Evolutionary conservation across 2,329 filamentous ascomycete genomes (phyloP).

Genomic region (Myrmaecium sp.): DNA sequence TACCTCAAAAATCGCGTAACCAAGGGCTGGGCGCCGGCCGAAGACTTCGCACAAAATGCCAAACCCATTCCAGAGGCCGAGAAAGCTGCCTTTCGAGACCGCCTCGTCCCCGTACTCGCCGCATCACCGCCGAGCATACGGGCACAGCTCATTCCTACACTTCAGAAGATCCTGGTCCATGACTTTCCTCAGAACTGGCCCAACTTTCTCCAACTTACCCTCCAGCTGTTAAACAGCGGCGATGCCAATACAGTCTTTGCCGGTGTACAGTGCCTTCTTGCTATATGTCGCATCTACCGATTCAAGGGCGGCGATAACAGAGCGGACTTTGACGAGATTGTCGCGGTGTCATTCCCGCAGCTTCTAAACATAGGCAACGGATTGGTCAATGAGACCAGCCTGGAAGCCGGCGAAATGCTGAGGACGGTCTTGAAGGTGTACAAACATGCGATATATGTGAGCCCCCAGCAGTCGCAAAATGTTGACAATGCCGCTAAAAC

Average conservation of each 20-base stretch:
- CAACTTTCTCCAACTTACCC: constrained; percentile 79
- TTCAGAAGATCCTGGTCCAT: constrained; percentile 89
- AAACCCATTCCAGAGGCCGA: constrained; percentile 73
- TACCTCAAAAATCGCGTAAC: constrained; percentile 97
- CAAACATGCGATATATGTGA: constrained; percentile 93
- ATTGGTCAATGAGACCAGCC: constrained; percentile 74
- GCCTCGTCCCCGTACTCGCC: constrained; percentile 77
- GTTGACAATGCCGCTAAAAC: constrained; percentile 11
- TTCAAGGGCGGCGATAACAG: constrained; percentile 78
- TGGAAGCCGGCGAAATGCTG: constrained; percentile 94
- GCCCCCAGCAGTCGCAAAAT: constrained; percentile 16
- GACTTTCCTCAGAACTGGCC: constrained; percentile 95
- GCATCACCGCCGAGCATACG: constrained; percentile 65
- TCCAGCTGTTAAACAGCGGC: constrained; percentile 74
- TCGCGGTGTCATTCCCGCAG: constrained; percentile 78
- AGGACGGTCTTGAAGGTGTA: constrained; percentile 90
- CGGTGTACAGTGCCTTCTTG: constrained; percentile 81
- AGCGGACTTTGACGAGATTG: constrained; percentile 83
- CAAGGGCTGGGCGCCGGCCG: constrained; percentile 69
- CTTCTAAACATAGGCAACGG: constrained; percentile 75
- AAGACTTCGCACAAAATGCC: constrained; percentile 56
- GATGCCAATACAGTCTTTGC: constrained; percentile 78
- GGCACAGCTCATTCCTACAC: constrained; percentile 80
- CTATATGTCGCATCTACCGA: constrained; percentile 87
- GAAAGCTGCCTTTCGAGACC: constrained; percentile 71